A percentile compares a stretch with the other conserved stretches of the same genome.
phyloP scores from a whole-genome alignment of 345 rosid genomes.

The Mangifera indica region DNA sequence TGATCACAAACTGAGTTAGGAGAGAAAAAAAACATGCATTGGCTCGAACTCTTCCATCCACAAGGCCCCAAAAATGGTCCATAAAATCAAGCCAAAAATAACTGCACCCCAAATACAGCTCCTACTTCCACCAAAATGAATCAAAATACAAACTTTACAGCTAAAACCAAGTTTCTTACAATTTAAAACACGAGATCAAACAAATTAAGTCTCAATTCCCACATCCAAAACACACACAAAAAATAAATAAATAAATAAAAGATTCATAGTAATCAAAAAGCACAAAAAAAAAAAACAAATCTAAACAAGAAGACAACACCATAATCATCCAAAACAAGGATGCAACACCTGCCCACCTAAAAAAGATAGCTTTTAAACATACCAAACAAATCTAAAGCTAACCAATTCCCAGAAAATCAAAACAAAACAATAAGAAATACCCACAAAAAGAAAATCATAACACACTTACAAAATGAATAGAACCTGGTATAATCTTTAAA shows the following conservation, averaged over 20 bases:
- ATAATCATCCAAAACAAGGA: constrained; percentile 7
- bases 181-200: constrained; percentile 17
- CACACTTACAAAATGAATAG: background rate
- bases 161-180: background rate
- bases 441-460: constrained; percentile 1
- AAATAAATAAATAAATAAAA: no score
- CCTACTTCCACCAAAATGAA: background rate
- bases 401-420: background rate
- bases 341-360: constrained; percentile 12
- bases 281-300: constrained; percentile 16
- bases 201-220: constrained; percentile 18
- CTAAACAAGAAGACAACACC: constrained; percentile 2
- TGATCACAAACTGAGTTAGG: background rate
- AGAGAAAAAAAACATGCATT: background rate
- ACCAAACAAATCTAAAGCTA: background rate
- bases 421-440: background rate
- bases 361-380: constrained; percentile 6
- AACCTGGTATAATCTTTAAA: background rate
- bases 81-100: background rate
- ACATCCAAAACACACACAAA: no score
- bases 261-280: constrained; percentile 11
- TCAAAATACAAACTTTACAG: background rate
- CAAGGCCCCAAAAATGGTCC: background rate
- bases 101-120: background rate
- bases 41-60: background rate